phyloP scores from a whole-genome alignment of 257 asterid genomes.

The Gynochthodes officinalis region DNA sequence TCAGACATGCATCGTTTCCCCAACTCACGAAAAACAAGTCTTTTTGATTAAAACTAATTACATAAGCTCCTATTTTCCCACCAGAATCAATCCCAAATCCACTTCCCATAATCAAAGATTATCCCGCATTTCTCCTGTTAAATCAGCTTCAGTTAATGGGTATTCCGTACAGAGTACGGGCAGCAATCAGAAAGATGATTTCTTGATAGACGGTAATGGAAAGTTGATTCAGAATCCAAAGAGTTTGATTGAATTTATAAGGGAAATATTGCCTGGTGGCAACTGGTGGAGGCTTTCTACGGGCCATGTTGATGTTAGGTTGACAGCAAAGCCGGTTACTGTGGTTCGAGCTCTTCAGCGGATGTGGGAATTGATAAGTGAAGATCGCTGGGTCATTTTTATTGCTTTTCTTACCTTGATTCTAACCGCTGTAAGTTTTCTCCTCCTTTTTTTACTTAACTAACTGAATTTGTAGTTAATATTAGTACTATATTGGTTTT shows the following conservation, averaged over 20 bases:
- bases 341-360: constrained; percentile 62
- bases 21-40: background rate
- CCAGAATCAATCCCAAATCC: background rate
- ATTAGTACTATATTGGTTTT: background rate
- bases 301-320: constrained; percentile 45
- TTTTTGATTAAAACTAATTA: background rate
- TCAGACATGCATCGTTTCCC: constrained; percentile 5
- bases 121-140: constrained; percentile 33
- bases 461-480: background rate
- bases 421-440: constrained; percentile 70
- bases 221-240: constrained; percentile 41
- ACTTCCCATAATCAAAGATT: constrained; percentile 16
- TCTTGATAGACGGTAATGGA: constrained; percentile 12
- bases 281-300: constrained; percentile 81
- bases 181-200: constrained; percentile 20
- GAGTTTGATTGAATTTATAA: constrained; percentile 49
- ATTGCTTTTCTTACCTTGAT: constrained; percentile 71
- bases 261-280: constrained; percentile 71
- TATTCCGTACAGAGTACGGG: constrained; percentile 25
- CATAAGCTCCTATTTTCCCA: background rate
- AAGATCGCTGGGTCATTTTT: constrained; percentile 81
- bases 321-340: constrained; percentile 81
- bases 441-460: background rate
- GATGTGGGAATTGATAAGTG: constrained; percentile 84
- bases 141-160: constrained; percentile 58